Base-by-base conservation (phyloP, 208 protist genomes). In the Leishmania aethiopica region DNA sequence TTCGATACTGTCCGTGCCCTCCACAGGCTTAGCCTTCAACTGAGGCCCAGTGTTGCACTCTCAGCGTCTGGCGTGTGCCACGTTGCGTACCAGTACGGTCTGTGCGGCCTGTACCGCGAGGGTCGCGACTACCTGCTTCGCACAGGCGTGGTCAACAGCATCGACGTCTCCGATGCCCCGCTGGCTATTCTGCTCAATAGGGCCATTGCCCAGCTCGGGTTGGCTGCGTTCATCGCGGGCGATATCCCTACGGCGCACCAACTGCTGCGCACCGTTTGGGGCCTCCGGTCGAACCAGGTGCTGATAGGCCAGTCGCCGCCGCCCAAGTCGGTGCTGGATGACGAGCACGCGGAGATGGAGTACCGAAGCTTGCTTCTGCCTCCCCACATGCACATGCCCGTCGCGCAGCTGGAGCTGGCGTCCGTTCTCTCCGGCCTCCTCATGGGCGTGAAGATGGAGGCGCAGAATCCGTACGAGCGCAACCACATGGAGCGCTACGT, bases 171-270 rank as follows among this genome's bases (percentile, higher is more conserved):
- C 35, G 79, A 88, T 37, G 75, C 87, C 8, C 11, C 62, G 15
- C 87, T 95, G 62, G 84, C 88, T n/a, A 90, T 96, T 74, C 67
- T 96, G 49, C 90, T 93, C 71, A 96, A 97, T 84, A 89, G 95
- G 62, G 89, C 89, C 53, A 90, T 97, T 80, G 90, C 91, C 7
- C 95, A 96, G 79, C 87, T 97, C 62, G 92, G 92, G 13, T 90
- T 97, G 77, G 84, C 92, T 72, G 93, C 95, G 49, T 97, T 97
- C 81, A 81, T 89, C 32, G 88, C 85, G 6, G 90, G 89, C 55
- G 89, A 96, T 77, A 89, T 96, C 71, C 37, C 83, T 13, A 81
- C 93, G 77, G 75, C 93, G 22, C 94, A 95, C 84, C 82, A 91
- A 67, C 77, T 96, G 70, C 85, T 97, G 57, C 88, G 87, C 51